Percentiles rank a stretch among this genome's conserved stretches.
phyloP scores from a whole-genome alignment of 176 grass and related monocot species.

The Raddia guianensis region DNA sequence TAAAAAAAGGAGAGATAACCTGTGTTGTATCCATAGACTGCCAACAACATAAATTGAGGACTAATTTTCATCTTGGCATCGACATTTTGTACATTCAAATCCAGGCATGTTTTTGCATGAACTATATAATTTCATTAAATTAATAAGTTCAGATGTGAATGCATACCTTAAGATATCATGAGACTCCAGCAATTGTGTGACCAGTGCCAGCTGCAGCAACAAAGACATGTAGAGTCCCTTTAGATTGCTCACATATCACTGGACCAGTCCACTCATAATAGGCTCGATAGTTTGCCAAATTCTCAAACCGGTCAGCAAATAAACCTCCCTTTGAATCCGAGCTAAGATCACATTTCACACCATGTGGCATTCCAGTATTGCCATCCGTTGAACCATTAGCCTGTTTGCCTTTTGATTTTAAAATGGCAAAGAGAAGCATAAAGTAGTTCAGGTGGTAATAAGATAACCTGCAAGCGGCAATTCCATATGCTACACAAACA shows the following conservation, averaged over 20 bases:
- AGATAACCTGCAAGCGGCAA: conserved; percentile 10
- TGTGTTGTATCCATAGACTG: too few relatives aligned
- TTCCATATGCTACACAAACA: conserved; percentile 4
- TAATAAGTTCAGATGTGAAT: too few relatives aligned
- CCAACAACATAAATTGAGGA: too few relatives aligned
- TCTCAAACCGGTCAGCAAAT: conserved; percentile 98
- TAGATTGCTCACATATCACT: conserved; percentile 90
- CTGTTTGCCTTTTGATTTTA: conserved; percentile 30
- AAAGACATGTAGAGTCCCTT: conserved; percentile 73
- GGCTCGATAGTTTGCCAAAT: conserved; percentile 84
- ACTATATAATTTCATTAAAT: too few relatives aligned
- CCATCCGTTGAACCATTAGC: conserved; percentile 38
- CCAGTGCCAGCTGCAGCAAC: conserved; percentile 89
- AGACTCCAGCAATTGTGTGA: conserved; percentile 88
- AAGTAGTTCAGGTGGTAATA: conserved; percentile 3
- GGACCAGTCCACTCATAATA: conserved; percentile 96
- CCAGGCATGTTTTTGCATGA: too few relatives aligned
- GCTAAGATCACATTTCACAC: conserved; percentile 4
- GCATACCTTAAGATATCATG: conserved; percentile 82
- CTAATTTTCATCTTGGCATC: too few relatives aligned
- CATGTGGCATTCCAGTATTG: conserved; percentile 28
- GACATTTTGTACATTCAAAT: too few relatives aligned
- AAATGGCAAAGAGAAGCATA: too few relatives aligned
- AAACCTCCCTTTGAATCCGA: conserved; percentile 73
- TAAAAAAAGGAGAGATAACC: too few relatives aligned